Conservation (phyloP, 176 grass and related monocot species). For the Bromus sterilis region DNA sequence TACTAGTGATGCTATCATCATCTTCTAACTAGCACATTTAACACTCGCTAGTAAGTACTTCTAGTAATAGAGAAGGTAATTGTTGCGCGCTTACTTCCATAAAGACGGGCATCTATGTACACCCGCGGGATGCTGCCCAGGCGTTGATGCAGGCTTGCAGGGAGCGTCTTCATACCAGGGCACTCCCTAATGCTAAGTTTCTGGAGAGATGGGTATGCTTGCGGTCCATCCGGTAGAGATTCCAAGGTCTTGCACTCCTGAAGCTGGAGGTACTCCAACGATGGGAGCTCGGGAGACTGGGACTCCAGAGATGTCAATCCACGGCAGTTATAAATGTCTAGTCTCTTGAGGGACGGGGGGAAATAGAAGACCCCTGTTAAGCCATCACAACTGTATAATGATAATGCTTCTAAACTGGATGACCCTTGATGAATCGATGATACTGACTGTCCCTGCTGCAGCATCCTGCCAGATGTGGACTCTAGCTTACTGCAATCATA, state of each 20-base stretch:
- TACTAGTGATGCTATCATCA: no score
- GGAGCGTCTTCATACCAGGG: not conserved
- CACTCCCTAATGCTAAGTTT: fast-evolving
- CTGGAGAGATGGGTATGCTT: not conserved
- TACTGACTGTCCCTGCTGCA: not conserved
- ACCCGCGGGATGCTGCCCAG: not conserved
- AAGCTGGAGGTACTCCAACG: fast-evolving
- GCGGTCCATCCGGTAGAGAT: not conserved
- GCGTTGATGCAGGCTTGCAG: not conserved
- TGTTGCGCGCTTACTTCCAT: not conserved
- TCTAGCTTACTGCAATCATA: not conserved
- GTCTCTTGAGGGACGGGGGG: not conserved
- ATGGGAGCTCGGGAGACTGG: not conserved
- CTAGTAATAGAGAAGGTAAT: not conserved
- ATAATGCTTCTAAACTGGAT: not conserved
- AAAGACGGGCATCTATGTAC: not conserved
- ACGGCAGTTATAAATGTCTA: not conserved
- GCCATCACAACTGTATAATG: fast-evolving
- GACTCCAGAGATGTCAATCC: not conserved
- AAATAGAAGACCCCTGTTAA: not conserved
- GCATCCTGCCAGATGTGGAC: not conserved
- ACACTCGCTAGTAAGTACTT: not conserved
- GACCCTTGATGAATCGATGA: not conserved
- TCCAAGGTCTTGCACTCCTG: fast-evolving
- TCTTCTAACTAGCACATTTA: not conserved